These are phyloP conservation scores for Daedaleopsis sinensis DNA, from an alignment of 768 basidiomycete species.

Conservation along the genomic window DNA sequence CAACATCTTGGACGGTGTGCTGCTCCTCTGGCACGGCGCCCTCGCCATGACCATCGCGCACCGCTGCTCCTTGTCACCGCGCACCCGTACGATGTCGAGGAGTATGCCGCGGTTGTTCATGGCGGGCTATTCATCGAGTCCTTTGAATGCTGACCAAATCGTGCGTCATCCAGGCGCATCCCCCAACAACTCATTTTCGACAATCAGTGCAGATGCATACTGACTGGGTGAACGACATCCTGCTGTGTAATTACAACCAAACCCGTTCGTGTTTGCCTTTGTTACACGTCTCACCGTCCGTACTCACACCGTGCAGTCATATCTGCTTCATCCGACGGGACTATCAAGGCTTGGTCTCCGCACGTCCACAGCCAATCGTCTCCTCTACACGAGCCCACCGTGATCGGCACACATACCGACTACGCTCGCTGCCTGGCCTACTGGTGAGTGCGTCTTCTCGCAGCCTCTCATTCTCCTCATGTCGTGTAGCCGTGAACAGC, in stretches of 20 bases:
- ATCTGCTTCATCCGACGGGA: conserved; percentile 95
- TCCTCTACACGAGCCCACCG: conserved; percentile 57
- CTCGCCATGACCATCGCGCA: no score
- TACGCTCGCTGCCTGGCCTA: conserved; percentile 83
- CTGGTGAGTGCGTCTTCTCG: conserved; percentile 58
- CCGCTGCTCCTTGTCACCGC: no score
- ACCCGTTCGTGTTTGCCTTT: conserved; percentile 54
- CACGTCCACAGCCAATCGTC: conserved; percentile 50
- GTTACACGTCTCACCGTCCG: background rate
- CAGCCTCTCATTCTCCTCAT: conserved; percentile 15
- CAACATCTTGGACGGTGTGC: no score
- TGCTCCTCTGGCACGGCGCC: no score
- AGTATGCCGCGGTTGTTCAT: no score
- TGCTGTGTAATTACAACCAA: conserved; percentile 92
- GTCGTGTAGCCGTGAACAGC: conserved; percentile 66
- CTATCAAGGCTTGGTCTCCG: conserved; percentile 91
- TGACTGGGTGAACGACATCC: conserved; percentile 96
- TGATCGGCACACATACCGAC: conserved; percentile 76
- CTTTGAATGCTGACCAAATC: no score
- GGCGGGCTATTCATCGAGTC: no score
- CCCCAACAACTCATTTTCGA: conserved; percentile 67
- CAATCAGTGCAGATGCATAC: conserved; percentile 91
- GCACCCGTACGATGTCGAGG: no score
- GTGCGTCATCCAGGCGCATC: conserved; percentile 2
- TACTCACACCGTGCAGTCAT: conserved; percentile 54